Evolutionary conservation across 2,329 filamentous ascomycete species (phyloP).

Genomic region (Coniochaeta sp.): DNA sequence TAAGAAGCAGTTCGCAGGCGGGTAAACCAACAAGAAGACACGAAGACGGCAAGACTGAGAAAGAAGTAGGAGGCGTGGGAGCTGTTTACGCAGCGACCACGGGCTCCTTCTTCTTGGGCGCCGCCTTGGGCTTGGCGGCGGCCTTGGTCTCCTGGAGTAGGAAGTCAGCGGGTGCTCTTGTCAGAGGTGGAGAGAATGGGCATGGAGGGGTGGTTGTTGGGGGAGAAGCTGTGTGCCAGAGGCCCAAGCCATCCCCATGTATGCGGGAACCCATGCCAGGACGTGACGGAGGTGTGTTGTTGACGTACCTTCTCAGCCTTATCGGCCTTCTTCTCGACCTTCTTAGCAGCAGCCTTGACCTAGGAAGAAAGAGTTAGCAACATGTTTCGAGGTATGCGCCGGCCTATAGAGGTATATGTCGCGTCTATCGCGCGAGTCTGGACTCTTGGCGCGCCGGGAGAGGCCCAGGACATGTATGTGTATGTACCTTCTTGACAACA

Average conservation of each 20-base stretch:
- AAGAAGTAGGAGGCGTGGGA: neutral
- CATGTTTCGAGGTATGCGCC: neutral
- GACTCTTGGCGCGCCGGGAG: neutral
- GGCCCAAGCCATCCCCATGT: neutral
- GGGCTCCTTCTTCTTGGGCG: conserved; percentile 22
- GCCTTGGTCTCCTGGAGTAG: neutral
- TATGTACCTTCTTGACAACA: conserved; percentile 22
- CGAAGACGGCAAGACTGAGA: neutral
- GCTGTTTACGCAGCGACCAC: conserved; percentile 13
- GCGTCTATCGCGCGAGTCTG: neutral
- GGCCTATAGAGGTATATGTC: neutral
- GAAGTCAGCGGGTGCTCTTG: neutral
- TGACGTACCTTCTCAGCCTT: conserved; percentile 14
- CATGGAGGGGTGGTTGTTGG: too few relatives aligned
- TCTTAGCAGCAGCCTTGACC: conserved; percentile 23
- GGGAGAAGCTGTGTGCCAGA: too few relatives aligned
- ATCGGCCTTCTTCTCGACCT: conserved; percentile 18
- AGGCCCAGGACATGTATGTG: neutral
- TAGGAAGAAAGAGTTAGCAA: conserved; percentile 8
- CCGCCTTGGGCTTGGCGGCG: conserved; percentile 19
- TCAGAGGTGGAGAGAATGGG: neutral
- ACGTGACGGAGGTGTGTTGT: too few relatives aligned
- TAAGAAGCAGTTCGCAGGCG: neutral
- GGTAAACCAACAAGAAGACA: neutral
- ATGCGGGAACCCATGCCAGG: neutral